Evolutionary conservation across 1,284 basidiomycete genomes (phyloP).

Genomic region (Cystobasidium pallidum): DNA sequence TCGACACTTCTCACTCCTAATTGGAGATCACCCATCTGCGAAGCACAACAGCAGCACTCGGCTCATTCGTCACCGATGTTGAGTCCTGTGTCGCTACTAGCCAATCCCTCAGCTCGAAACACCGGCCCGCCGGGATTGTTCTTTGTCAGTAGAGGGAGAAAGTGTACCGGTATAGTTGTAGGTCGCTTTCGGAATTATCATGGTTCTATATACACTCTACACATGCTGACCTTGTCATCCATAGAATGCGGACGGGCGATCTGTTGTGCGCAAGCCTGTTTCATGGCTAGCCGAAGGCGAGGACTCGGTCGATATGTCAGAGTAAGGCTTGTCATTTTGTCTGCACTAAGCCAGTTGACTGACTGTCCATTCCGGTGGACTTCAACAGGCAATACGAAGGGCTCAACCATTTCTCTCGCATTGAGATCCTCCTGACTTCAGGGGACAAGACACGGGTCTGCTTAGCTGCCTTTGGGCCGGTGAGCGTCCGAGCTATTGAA

Average conservation of each 20-base stretch:
- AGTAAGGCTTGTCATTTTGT: background rate
- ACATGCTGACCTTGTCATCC: too few relatives aligned
- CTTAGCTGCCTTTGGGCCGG: conserved; percentile 36
- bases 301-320: background rate
- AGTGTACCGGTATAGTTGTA: conserved; percentile 80
- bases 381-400: conserved; percentile 29
- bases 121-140: conserved; percentile 84
- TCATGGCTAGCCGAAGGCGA: conserved; percentile 40
- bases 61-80: conserved; percentile 66
- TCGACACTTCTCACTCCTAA: background rate
- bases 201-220: too few relatives aligned
- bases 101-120: conserved; percentile 67
- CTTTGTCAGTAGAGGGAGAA: conserved; percentile 79
- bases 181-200: conserved; percentile 58
- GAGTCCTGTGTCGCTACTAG: conserved; percentile 73
- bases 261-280: conserved; percentile 51
- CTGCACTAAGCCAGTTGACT: background rate
- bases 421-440: conserved; percentile 40
- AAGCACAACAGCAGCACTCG: background rate
- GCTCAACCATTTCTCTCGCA: conserved; percentile 24
- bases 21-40: conserved; percentile 1
- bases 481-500: conserved; percentile 25
- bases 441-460: conserved; percentile 36
- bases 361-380: too few relatives aligned
- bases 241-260: conserved; percentile 45